phyloP scores from a whole-genome alignment of 1,139 yeast species.

The Geotrichum bryndzae region DNA sequence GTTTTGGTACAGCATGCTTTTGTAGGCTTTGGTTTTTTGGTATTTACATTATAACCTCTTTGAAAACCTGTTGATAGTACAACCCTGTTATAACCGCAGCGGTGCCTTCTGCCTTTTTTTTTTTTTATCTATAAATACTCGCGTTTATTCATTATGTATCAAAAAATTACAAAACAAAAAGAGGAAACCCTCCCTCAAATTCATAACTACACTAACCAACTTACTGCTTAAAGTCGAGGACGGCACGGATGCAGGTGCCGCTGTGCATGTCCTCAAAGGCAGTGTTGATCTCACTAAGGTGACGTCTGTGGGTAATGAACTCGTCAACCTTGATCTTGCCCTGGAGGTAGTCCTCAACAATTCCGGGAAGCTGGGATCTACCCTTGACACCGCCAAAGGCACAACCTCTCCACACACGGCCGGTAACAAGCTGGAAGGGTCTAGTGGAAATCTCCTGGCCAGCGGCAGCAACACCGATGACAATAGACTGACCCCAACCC shows the following conservation, averaged over 20 bases:
- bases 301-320: constrained; percentile 85
- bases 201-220: background rate
- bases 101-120: too few species aligned
- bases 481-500: constrained; percentile 95
- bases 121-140: too few species aligned
- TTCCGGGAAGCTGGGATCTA: constrained; percentile 86
- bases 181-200: too few species aligned
- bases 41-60: too few species aligned
- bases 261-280: constrained; percentile 94
- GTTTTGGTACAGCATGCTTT: too few species aligned
- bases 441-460: constrained; percentile 94
- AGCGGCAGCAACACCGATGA: constrained; percentile 98
- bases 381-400: constrained; percentile 99
- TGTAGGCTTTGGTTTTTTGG: too few species aligned
- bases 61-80: too few species aligned
- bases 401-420: constrained; percentile 97
- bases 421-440: constrained; percentile 98
- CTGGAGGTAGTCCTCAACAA: constrained; percentile 75
- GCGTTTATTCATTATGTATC: too few species aligned
- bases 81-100: too few species aligned
- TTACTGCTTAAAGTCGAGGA: constrained; percentile 36
- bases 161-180: too few species aligned
- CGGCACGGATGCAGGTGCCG: constrained; percentile 93
- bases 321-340: constrained; percentile 90
- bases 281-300: constrained; percentile 67